Conservation (phyloP, 768 basidiomycete genomes). For the Lactifluus subvellereus region DNA sequence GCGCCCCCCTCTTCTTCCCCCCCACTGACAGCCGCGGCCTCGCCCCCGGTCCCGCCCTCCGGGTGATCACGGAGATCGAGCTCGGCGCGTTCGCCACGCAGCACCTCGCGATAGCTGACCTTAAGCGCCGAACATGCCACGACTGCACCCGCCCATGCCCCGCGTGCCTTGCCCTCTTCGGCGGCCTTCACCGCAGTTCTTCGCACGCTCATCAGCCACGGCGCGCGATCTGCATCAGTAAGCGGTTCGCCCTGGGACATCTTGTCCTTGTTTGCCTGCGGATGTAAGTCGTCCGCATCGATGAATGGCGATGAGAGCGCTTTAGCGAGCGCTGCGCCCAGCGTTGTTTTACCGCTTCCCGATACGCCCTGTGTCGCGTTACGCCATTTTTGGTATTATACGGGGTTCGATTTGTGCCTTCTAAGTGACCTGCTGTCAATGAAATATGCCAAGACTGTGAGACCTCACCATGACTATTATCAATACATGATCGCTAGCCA, state of each 20-base stretch:
- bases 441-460: neutral
- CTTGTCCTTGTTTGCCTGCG: constrained; percentile 75
- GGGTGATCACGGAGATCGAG: neutral
- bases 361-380: constrained; percentile 59
- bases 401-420: neutral
- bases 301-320: constrained; percentile 67
- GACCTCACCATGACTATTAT: constrained; percentile 15
- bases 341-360: constrained; percentile 67
- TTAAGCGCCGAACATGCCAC: constrained; percentile 86
- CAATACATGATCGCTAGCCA: neutral
- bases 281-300: constrained; percentile 88
- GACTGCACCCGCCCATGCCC: constrained; percentile 48
- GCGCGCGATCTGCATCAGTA: constrained; percentile 73
- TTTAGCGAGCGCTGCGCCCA: constrained; percentile 57
- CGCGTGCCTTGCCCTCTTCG: constrained; percentile 37
- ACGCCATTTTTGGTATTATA: neutral
- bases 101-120: constrained; percentile 69
- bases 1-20: neutral
- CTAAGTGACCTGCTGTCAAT: neutral
- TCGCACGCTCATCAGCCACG: constrained; percentile 79
- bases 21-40: neutral
- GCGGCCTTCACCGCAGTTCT: constrained; percentile 56
- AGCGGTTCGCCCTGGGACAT: constrained; percentile 76
- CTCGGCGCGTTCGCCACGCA: constrained; percentile 47
- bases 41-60: neutral